Conservation (phyloP, 164 flowering plant genomes). For the Hamamelis virginiana region DNA sequence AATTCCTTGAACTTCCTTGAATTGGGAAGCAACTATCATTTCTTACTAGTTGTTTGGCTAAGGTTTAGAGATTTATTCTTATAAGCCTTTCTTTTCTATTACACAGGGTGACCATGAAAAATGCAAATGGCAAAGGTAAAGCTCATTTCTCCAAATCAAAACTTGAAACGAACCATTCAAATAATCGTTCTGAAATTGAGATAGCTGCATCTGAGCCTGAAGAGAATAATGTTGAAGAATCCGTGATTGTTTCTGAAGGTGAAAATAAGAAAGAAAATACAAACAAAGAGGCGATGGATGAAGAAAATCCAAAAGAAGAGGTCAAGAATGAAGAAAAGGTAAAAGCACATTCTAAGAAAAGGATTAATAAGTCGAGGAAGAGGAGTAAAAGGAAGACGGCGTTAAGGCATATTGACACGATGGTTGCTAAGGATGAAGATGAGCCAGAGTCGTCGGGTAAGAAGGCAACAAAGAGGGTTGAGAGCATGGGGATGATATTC, state of each 20-base stretch:
- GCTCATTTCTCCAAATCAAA: too few relatives aligned
- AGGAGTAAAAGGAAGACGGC: slow-evolving; percentile 12
- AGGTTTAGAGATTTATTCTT: too few relatives aligned
- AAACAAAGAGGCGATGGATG: slow-evolving; percentile 6
- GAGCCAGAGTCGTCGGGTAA: slow-evolving; percentile 25
- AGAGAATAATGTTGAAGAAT: neutral
- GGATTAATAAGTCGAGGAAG: slow-evolving; percentile 13
- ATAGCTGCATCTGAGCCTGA: too few relatives aligned
- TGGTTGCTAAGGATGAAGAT: slow-evolving; percentile 9
- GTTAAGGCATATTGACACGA: neutral
- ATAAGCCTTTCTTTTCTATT: too few relatives aligned
- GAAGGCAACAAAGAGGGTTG: slow-evolving; percentile 10
- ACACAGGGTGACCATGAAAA: too few relatives aligned
- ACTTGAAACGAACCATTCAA: too few relatives aligned
- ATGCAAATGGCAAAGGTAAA: too few relatives aligned
- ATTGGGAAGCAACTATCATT: too few relatives aligned
- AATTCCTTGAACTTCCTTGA: too few relatives aligned
- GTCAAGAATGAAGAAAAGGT: slow-evolving; percentile 1
- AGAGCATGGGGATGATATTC: slow-evolving; percentile 54
- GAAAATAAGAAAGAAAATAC: too few relatives aligned
- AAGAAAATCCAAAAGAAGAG: slow-evolving; percentile 13
- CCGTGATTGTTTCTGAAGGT: neutral
- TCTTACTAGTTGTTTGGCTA: too few relatives aligned
- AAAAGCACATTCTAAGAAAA: slow-evolving; percentile 9
- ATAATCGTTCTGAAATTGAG: too few relatives aligned